Conservation (phyloP, 768 basidiomycete species). For the Tulasnella calospora region DNA sequence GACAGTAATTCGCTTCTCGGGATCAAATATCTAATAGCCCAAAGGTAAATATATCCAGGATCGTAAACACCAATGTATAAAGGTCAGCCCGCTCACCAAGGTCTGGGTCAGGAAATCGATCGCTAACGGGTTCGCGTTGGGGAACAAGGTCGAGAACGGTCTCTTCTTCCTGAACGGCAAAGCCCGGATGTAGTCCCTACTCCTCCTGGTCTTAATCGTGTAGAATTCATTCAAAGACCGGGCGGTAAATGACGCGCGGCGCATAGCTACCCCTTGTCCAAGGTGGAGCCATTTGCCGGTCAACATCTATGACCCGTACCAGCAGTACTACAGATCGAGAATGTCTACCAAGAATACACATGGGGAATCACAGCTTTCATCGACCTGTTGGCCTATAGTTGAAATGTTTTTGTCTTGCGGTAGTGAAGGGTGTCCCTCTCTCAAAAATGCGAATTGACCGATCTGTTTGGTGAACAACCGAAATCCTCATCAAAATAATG, state of each 20-base stretch:
- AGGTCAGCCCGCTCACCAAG: constrained; percentile 44
- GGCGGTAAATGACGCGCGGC: no score
- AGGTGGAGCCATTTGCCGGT: neutral
- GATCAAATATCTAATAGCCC: constrained; percentile 79
- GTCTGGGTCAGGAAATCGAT: constrained; percentile 78
- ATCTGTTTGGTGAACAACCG: no score
- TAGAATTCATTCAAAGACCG: constrained; percentile 83
- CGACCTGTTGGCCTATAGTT: no score
- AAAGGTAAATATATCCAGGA: neutral
- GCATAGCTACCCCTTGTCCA: neutral
- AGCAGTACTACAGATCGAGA: no score
- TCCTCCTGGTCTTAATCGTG: constrained; percentile 73
- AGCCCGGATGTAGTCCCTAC: constrained; percentile 83
- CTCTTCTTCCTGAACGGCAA: constrained; percentile 80
- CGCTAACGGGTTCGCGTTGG: constrained; percentile 67
- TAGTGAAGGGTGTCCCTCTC: no score
- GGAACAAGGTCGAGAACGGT: constrained; percentile 64
- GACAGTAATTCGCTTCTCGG: constrained; percentile 92
- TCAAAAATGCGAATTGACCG: no score
- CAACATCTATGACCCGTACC: no score
- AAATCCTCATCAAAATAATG: no score
- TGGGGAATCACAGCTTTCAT: no score
- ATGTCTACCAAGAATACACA: no score
- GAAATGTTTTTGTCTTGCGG: no score
- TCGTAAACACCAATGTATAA: neutral